Base-by-base conservation (phyloP, 768 basidiomycete species). In the Chalciporus pseudorubinellus region DNA sequence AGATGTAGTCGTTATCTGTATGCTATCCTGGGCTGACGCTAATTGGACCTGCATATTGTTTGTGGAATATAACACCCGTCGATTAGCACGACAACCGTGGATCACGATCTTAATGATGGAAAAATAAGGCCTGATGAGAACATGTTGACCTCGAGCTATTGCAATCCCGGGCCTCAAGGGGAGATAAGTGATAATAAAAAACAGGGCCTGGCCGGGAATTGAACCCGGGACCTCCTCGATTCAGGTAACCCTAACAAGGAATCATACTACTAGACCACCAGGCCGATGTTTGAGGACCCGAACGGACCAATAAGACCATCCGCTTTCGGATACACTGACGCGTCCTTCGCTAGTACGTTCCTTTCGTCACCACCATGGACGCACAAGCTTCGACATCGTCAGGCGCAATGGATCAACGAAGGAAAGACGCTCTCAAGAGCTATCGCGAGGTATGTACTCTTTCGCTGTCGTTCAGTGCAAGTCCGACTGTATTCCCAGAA, bases 381-480 rank as follows among this genome's bases (percentile, higher is more conserved):
- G 43, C 58, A 58, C 65, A 65, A 22, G 60, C 62, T 42, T 67
- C 83, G 44, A 77, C 83, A 55, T 85, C 85, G 9, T 75, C 84
- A 14, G 76, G 74, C 34, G 61, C 68, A 20, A 81, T 92, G 58
- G 90, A 92, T 54, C 80, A 86, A 59, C 81, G 87, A 50, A 79
- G 84, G 63, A 75, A 77, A 55, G 84, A 87, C 72, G 87, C 88
- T 11, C 77, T 92, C 12, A 89, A 83, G 59, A 78, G 74, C 31
- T 92, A 92, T 63, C 78, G 91, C 52, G 87, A 88, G 52, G 90
- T 89, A 57, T 21, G 71, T 60, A 6, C 18, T 26, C 21, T n/a
- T 18, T 3, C 1, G 39, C 43, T 10, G 14, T 48, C 48, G 2
- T 11, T 40, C 11, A 38, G 20, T 36, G 22, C 19, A 39, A 20